These are phyloP conservation scores for Capronia coronata DNA, from an alignment of 2,329 filamentous ascomycete species.

Conservation along the genomic window DNA sequence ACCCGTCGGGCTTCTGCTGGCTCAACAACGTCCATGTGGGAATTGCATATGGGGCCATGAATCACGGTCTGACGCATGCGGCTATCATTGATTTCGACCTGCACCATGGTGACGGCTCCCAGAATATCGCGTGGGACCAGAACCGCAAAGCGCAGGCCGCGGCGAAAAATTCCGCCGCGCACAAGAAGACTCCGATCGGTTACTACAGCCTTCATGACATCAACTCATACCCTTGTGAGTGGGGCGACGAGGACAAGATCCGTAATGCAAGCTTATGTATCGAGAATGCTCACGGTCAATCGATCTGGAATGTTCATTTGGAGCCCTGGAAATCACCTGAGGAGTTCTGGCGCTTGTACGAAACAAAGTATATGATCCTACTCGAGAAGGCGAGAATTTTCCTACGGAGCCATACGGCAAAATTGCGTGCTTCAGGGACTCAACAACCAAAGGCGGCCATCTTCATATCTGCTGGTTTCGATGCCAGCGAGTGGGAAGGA, in stretches of 20 bases:
- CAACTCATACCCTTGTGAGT: slow-evolving; percentile 95
- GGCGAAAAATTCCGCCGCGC: slow-evolving; percentile 63
- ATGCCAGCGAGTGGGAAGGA: slow-evolving; percentile 92
- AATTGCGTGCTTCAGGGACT: slow-evolving; percentile 51
- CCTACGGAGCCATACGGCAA: slow-evolving; percentile 64
- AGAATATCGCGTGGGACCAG: slow-evolving; percentile 85
- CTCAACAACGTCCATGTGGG: slow-evolving; percentile 97
- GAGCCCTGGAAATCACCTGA: slow-evolving; percentile 74
- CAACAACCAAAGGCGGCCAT: slow-evolving; percentile 75
- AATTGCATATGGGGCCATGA: slow-evolving; percentile 80
- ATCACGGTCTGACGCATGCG: slow-evolving; percentile 82
- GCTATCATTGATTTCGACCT: slow-evolving; percentile 90
- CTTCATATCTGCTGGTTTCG: slow-evolving; percentile 92
- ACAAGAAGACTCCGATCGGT: slow-evolving; percentile 81
- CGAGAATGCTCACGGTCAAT: slow-evolving; percentile 88
- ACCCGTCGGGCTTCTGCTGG: slow-evolving; percentile 96
- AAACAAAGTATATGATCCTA: slow-evolving; percentile 66
- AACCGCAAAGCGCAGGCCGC: slow-evolving; percentile 62
- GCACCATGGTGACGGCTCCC: slow-evolving; percentile 92
- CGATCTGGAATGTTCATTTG: slow-evolving; percentile 91
- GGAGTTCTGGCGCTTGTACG: slow-evolving; percentile 87
- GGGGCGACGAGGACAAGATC: slow-evolving; percentile 87
- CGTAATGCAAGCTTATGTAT: slow-evolving; percentile 91
- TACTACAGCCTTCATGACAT: slow-evolving; percentile 98
- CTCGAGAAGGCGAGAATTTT: slow-evolving; percentile 76